Base-by-base conservation (phyloP, 805 yeast genomes). In the Torulaspora quercuum region DNA sequence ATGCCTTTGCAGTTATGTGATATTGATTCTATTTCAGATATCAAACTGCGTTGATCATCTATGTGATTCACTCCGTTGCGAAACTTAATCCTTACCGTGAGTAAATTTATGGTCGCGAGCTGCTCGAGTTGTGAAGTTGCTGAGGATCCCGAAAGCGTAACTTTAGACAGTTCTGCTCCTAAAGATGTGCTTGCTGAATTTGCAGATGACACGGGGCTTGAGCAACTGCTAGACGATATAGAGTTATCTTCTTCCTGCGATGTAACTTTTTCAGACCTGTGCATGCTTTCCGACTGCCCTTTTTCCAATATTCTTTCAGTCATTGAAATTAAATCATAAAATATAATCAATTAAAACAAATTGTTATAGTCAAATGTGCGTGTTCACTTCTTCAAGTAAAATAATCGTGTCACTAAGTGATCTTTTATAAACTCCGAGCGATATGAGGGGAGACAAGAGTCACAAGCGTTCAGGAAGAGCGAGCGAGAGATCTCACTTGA, bases 41-140 rank as follows among this genome's bases (percentile, higher is more conserved):
- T 26, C 21, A 31, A 15, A 9, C 40, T 14, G 22, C 35, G 23
- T 5, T 10, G 17, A 10, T 16, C 25, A 24, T n/a, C 12, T 2
- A 17, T 2, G 29, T 20, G 24, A 6, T 26, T 11, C 7, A 8
- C 23, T 9, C 16, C 18, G 25, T 29, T 27, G 18, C 33, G 33
- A 7, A 28, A 49, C 32, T 49, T 50, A 9, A 57, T 39, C 36
- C 65, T 45, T 8, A 53, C 31, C 2, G 58, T 51, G 3, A 56
- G 29, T 23, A 53, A 15, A 39, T 53, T 52, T 6, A 57, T 54
- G 40, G 51, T 56, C 2, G 63, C 56, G 9, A 58, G 41, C 32
- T 55, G 57, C 41, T 59, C 62, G 25, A 57, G 35, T 30, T 46
- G 42, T 14, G 38, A 23, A 26, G 20, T 29, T 11, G 35, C 11